Evolutionary conservation across 1,139 yeast genomes (phyloP), one percentile per base, ranked within the genome.

Genomic region (Pichia norvegensis): DNA sequence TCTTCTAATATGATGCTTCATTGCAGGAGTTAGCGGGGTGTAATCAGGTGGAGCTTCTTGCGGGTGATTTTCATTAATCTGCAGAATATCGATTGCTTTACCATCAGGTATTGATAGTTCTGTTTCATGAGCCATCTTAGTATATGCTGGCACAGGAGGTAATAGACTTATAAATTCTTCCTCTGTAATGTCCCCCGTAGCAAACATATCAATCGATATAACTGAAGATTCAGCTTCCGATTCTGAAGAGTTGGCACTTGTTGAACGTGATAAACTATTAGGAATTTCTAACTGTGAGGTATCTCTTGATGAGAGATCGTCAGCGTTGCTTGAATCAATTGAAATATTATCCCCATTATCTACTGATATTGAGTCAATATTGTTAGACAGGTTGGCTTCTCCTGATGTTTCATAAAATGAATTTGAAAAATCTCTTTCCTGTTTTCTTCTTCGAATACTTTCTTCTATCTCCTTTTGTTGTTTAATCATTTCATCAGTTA

Each of bases 61-160:
- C 1, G 58, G 58, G 7, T 52, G 46, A 14, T 42, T 43, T 27
- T 55, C 59, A 40, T 57, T 56, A 7, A 54, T 47, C 6, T 41
- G 40, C 17, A 55, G 44, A 4, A 59, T 57, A 33, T 59, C 55
- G 20, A 57, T 55, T 2, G 60, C 59, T 40, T 48, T 53, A 29
- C 56, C 50, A 22, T 54, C 50, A 0, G 63, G 61, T 10, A 57
- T 49, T 37, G 58, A 54, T 20, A 59, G 42, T 38, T 60, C 63
- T 1, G 59, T 36, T 3, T 56, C 55, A 9, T 52, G 45, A 0
- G 64, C 55, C 35, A 40, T 19, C 4, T 47, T 47, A 1, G 61
- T 55, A 40, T 60, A 60, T 16, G 38, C 46, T 1, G 64, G 64
- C 3, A 61, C 58, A 4, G 61, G 62, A 1, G 62, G 61, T 10